phyloP scores from a whole-genome alignment of 805 yeast species.

The Candida patagonica region DNA sequence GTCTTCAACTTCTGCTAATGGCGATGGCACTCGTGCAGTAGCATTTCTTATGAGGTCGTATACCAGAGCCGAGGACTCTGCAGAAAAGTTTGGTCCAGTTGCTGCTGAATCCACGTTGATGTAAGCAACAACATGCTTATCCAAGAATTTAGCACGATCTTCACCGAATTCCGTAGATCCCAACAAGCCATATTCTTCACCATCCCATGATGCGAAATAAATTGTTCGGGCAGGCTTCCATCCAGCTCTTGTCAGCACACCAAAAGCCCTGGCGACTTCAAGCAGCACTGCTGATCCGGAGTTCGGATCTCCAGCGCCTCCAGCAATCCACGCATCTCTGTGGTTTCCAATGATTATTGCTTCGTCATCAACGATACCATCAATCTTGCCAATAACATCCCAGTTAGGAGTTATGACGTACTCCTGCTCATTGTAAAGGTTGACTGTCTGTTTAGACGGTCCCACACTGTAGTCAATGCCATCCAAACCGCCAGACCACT shows the following conservation, averaged over 20 bases:
- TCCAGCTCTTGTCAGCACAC: slow-evolving; percentile 41
- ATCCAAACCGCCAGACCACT: slow-evolving; percentile 39
- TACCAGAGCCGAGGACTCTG: slow-evolving; percentile 54
- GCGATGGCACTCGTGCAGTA: slow-evolving; percentile 40
- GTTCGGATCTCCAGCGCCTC: slow-evolving; percentile 75
- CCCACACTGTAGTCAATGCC: slow-evolving; percentile 44
- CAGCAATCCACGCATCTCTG: slow-evolving; percentile 72
- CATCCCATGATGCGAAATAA: slow-evolving; percentile 72
- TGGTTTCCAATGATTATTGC: slow-evolving; percentile 65
- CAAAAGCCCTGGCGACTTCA: slow-evolving; percentile 54
- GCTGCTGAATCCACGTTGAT: slow-evolving; percentile 61
- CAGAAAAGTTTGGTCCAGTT: slow-evolving; percentile 42
- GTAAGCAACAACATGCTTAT: slow-evolving; percentile 51
- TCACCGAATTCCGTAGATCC: slow-evolving; percentile 80
- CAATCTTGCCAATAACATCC: slow-evolving; percentile 54
- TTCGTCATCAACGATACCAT: slow-evolving; percentile 45
- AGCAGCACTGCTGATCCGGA: slow-evolving; percentile 58
- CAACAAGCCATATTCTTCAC: slow-evolving; percentile 60
- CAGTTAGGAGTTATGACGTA: slow-evolving; percentile 52
- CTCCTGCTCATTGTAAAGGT: slow-evolving; percentile 51
- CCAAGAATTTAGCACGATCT: slow-evolving; percentile 38
- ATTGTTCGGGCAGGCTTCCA: slow-evolving; percentile 72
- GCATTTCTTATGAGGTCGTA: slow-evolving; percentile 37
- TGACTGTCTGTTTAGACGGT: slow-evolving; percentile 37
- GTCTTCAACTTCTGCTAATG: slow-evolving; percentile 20